A percentile compares a stretch with the other conserved stretches of the same genome.
phyloP scores from a whole-genome alignment of 2,329 filamentous ascomycete species.

The Sarocladium oryzae region DNA sequence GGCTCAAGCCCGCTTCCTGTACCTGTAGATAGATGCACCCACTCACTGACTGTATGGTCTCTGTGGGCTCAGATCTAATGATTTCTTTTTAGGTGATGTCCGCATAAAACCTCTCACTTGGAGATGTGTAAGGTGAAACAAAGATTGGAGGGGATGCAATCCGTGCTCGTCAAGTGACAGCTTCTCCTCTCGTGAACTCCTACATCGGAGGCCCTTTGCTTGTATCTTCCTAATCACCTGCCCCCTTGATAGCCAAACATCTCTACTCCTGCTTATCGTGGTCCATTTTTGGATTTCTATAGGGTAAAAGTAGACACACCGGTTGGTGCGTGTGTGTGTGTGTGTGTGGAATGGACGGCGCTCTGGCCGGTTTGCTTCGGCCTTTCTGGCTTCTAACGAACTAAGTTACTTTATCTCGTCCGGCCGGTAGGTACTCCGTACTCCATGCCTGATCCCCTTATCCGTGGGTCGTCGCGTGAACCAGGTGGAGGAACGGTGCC shows the following conservation, averaged over 20 bases:
- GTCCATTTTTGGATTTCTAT: not conserved
- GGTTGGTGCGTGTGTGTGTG: too few relatives aligned
- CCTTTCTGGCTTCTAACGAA: too few relatives aligned
- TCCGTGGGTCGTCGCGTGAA: too few relatives aligned
- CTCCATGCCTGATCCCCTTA: too few relatives aligned
- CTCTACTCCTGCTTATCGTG: not conserved
- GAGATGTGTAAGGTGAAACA: not conserved
- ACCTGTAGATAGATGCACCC: too few relatives aligned
- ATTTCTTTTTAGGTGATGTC: not conserved
- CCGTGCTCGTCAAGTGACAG: too few relatives aligned
- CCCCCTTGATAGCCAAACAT: not conserved
- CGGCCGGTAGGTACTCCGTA: too few relatives aligned
- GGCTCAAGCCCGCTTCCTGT: not conserved
- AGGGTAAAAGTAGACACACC: conserved; percentile 10
- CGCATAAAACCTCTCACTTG: not conserved
- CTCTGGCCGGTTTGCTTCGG: conserved; percentile 1
- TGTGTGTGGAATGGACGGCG: not conserved
- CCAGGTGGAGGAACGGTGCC: too few relatives aligned
- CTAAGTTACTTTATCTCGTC: too few relatives aligned
- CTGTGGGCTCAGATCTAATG: too few relatives aligned
- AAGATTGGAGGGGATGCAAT: too few relatives aligned
- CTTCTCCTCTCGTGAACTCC: not conserved
- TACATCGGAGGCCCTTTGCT: not conserved
- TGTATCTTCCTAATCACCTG: not conserved
- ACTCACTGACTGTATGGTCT: too few relatives aligned